These are phyloP conservation scores for Podaxis pistillaris DNA, from an alignment of 768 basidiomycete genomes.

Conservation along the genomic window DNA sequence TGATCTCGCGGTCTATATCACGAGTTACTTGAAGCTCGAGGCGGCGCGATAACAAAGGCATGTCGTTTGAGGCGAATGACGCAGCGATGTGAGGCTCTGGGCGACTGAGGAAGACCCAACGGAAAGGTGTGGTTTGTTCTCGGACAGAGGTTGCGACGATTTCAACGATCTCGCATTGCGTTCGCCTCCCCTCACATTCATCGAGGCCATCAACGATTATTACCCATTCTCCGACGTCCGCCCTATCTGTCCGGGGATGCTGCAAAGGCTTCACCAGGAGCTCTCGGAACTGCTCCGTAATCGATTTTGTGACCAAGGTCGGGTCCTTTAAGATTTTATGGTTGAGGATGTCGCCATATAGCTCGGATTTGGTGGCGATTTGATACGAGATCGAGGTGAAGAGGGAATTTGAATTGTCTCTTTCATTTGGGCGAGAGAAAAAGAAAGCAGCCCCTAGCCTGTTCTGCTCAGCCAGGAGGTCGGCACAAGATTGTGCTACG, in stretches of 20 bases:
- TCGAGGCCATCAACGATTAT: constrained; percentile 17
- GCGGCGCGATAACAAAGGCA: neutral
- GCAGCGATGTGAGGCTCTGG: constrained; percentile 6
- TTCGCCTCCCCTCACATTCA: constrained; percentile 7
- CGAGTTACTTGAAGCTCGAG: constrained; percentile 11
- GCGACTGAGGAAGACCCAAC: neutral
- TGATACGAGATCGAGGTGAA: constrained; percentile 7
- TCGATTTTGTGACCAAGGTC: neutral
- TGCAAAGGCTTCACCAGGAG: neutral
- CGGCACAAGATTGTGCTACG: neutral
- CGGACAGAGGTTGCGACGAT: neutral
- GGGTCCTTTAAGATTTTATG: neutral
- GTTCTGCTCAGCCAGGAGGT: neutral
- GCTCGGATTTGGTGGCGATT: neutral
- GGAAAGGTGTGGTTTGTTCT: neutral
- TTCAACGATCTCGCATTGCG: neutral
- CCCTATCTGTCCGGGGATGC: neutral
- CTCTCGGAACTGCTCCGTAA: neutral
- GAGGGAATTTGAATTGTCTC: neutral
- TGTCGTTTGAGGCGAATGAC: neutral
- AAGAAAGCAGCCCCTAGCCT: constrained; percentile 3
- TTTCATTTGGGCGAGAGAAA: neutral
- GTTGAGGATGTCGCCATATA: neutral
- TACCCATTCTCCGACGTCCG: neutral
- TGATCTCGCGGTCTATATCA: constrained; percentile 12